Evolutionary conservation across 1,284 basidiomycete genomes (phyloP), one percentile per base, ranked within the genome.

Genomic region (Taiwanofungus camphoratus): DNA sequence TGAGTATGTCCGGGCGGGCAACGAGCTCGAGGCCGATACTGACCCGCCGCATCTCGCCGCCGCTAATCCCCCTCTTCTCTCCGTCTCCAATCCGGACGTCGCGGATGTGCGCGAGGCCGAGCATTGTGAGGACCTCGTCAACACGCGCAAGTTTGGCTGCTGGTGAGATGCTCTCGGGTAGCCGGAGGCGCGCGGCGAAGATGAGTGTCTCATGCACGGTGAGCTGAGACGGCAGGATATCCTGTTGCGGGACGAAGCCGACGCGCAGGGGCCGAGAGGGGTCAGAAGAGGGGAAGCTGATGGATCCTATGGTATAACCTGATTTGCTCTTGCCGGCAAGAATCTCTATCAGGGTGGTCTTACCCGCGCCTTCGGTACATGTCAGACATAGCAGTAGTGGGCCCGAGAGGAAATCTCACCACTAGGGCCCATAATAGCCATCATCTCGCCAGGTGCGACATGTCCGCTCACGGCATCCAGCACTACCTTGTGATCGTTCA

Each of bases 331-430:
- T 99, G 4, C 95, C 95, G 0, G 96, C 94, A 6, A 98, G 74
- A 47, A 98, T 87, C 52, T 96, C 88, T 12, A 99, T 75, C 13
- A 99, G 71, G 1, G 95, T 98, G 19, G 92, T 95, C 66, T 99
- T 99, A 18, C 95, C 95, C 36, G 92, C 91, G 42, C 81, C 85
- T 67, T 62, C 55, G 39, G 48, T 34, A 19, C 29, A 39, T 42
- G 42, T 44, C 30, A 21, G 29, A 21, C 9, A 15, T 12, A 12
- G 31, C 20, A 18, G 19, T 13, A n/a, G n/a, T n/a, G n/a, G n/a
- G n/a, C 13, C 21, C 22, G 22, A 13, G 8, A n/a, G 23, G 42
- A 42, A 43, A 13, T 36, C 71, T 47, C 53, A 75, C 87, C 89
- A 59, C 82, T 90, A 1, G 92, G 91, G 0, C 92, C 92, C 4